Base-by-base conservation (phyloP, 2,329 filamentous ascomycete genomes). In the Xenoacremonium recifei region DNA sequence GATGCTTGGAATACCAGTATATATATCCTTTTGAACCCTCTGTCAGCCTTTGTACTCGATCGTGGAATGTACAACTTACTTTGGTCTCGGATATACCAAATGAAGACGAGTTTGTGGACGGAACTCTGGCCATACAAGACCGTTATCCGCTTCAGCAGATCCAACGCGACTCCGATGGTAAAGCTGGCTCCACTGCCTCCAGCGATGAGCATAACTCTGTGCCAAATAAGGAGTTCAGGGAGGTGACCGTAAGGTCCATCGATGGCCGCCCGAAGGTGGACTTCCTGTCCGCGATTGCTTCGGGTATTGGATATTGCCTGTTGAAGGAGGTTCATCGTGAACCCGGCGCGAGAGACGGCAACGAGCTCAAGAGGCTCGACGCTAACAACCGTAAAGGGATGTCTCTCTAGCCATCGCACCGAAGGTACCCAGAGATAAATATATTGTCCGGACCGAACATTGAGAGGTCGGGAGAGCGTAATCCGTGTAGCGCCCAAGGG, bases 351-450 rank as follows among this genome's bases (percentile, higher is more conserved):
- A 0, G 79, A 72, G 36, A 73, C 70, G 39, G 84, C 71, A 17
- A 84, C 71, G 37, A 84, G 78, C 62, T 84, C 78, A 21, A 79
- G 54, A 0, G 77, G 74, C 21, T 72, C 61, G 12, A 67, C 69
- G 17, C 69, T 62, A 17, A 76, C 74, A 36, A 84, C 76, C 3
- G 80, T 84, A 50, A 85, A 84, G 0, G 81, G 81, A 47, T 86
- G 82, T 2, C 75, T 80, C 60, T 85, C 77, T n/a, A 76, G 64
- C 2, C 66, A 50, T 9, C 80, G 73, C 35, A 85, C 70, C 4
- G 65, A 64, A 0, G 82, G 82, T 6, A 85, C 72, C 78, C 79
- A 85, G n/a, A n/a, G n/a, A n/a, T n/a, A n/a, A n/a, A n/a, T n/a
- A n/a, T n/a, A n/a, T n/a, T n/a, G n/a, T n/a, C n/a, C n/a, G n/a